Evolutionary conservation across 2,329 filamentous ascomycete species (phyloP).

Genomic region (Colletotrichum eremochloae): DNA sequence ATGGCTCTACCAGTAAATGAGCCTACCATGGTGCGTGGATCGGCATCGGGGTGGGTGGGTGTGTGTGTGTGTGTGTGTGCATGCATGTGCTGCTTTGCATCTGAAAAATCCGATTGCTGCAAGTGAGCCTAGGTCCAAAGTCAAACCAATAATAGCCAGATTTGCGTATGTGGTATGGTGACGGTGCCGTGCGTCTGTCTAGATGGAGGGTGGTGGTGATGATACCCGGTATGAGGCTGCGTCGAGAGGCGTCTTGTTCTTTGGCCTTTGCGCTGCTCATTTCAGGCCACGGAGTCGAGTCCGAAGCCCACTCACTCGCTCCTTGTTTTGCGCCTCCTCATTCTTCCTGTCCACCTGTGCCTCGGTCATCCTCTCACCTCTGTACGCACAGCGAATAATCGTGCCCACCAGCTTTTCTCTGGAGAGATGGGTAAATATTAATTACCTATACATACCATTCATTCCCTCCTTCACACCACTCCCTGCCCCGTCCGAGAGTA

Average conservation of each 20-base stretch:
- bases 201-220: not conserved
- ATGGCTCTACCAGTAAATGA: not conserved
- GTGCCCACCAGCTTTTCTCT: not conserved
- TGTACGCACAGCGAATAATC: not conserved
- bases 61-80: not conserved
- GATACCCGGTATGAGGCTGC: not conserved
- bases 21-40: constrained; percentile 2
- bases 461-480: constrained; percentile 43
- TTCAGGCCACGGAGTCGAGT: constrained; percentile 42
- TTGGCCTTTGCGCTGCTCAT: constrained; percentile 25
- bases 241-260: not conserved
- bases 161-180: not conserved
- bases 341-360: not conserved
- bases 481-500: constrained; percentile 35
- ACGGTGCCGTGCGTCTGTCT: not conserved
- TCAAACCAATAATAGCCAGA: not conserved
- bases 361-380: not conserved
- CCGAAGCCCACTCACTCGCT: constrained; percentile 45
- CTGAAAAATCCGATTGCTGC: constrained; percentile 17
- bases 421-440: not conserved
- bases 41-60: not conserved
- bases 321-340: not conserved
- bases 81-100: constrained; percentile 5
- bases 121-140: constrained; percentile 1
- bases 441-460: not conserved